Evolutionary conservation across 768 basidiomycete genomes (phyloP).

Genomic region (Lentinula raphanica): DNA sequence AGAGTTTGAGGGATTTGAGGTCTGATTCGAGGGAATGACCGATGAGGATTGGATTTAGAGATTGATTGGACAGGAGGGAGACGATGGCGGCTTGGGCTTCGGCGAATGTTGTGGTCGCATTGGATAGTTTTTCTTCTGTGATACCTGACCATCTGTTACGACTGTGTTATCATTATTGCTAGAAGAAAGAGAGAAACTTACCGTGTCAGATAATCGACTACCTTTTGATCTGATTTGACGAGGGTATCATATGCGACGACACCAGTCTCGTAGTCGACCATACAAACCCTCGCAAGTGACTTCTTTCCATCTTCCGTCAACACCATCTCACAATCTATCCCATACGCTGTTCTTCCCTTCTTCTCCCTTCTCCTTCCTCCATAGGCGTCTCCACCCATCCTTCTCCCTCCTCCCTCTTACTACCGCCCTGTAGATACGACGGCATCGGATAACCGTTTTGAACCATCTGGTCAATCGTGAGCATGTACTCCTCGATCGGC

Average conservation of each 20-base stretch:
- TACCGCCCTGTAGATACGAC: slow-evolving; percentile 70
- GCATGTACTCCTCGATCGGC: slow-evolving; percentile 45
- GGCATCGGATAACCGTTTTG: slow-evolving; percentile 93
- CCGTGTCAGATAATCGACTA: slow-evolving; percentile 91
- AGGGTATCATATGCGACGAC: slow-evolving; percentile 82
- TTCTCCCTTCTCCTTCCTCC: slow-evolving; percentile 23
- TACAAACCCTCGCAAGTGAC: slow-evolving; percentile 75
- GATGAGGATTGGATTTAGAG: slow-evolving; percentile 66
- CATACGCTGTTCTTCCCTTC: slow-evolving; percentile 52
- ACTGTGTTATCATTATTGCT: not conserved
- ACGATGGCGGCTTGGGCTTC: too few relatives aligned
- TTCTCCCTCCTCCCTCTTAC: slow-evolving; percentile 48
- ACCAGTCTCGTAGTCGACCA: slow-evolving; percentile 73
- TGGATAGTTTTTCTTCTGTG: slow-evolving; percentile 63
- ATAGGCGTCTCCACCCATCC: slow-evolving; percentile 86
- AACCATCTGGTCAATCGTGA: slow-evolving; percentile 82
- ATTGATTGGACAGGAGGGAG: too few relatives aligned
- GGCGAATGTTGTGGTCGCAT: slow-evolving; percentile 71
- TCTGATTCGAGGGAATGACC: slow-evolving; percentile 97
- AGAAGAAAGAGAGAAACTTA: slow-evolving; percentile 23
- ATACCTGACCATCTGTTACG: slow-evolving; percentile 83
- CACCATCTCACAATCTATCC: slow-evolving; percentile 98
- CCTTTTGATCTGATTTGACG: slow-evolving; percentile 81
- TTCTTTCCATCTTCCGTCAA: slow-evolving; percentile 87
- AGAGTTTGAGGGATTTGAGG: slow-evolving; percentile 79